A percentile compares a stretch with the other conserved stretches of the same genome.
Conservation (phyloP, 345 rosid species). For the Viola odorata region DNA sequence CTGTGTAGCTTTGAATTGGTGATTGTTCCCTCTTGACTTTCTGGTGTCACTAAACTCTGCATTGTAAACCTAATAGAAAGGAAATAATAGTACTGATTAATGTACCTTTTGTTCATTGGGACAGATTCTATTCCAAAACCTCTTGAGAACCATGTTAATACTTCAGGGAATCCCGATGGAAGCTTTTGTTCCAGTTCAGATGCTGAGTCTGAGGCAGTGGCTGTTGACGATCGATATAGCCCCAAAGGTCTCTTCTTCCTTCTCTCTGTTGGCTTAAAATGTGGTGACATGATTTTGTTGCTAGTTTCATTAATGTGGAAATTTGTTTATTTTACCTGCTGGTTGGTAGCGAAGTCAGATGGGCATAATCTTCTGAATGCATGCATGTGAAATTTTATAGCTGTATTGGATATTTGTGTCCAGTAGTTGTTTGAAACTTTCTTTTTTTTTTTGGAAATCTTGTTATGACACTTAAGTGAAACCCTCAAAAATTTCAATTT, state of each 20-base stretch:
- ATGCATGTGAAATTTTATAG: too few species aligned
- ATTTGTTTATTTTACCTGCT: too few species aligned
- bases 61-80: background rate
- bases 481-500: too few species aligned
- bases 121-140: conserved; percentile 45
- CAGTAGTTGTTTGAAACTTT: too few species aligned
- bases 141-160: conserved; percentile 28
- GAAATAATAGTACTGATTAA: background rate
- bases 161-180: conserved; percentile 31
- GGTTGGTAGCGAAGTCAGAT: too few species aligned
- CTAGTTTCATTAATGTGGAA: background rate
- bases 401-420: too few species aligned
- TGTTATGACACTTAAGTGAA: too few species aligned
- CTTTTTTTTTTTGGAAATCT: too few species aligned
- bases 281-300: background rate
- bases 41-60: background rate
- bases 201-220: conserved; percentile 28
- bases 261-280: background rate
- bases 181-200: conserved; percentile 19
- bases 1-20: background rate
- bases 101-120: background rate
- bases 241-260: conserved; percentile 38
- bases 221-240: conserved; percentile 30
- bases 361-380: too few species aligned
- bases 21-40: background rate